These are phyloP conservation scores for Metschnikowia sp. DNA, from an alignment of 805 yeast species.

Conservation along the genomic window DNA sequence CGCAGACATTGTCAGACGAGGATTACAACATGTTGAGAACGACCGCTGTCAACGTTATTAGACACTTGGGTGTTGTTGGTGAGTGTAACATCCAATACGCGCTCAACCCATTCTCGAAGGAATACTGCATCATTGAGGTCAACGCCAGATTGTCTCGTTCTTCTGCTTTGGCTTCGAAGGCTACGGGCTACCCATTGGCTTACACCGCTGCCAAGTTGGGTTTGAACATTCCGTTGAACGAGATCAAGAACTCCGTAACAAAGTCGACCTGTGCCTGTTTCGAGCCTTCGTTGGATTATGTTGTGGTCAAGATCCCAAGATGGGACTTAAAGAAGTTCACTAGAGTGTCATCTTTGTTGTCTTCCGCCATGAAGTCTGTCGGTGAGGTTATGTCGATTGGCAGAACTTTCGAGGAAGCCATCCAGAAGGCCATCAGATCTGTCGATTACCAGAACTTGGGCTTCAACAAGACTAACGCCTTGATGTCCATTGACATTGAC, in stretches of 20 bases:
- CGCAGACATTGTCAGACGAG: slow-evolving; percentile 94
- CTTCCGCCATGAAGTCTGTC: slow-evolving; percentile 96
- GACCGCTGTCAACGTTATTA: slow-evolving; percentile 93
- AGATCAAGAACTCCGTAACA: slow-evolving; percentile 90
- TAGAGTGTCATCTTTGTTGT: slow-evolving; percentile 80
- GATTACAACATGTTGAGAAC: slow-evolving; percentile 98
- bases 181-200: slow-evolving; percentile 97
- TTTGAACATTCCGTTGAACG: slow-evolving; percentile 85
- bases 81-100: slow-evolving; percentile 99
- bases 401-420: slow-evolving; percentile 95
- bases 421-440: slow-evolving; percentile 95
- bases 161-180: slow-evolving; percentile 98
- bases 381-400: slow-evolving; percentile 99
- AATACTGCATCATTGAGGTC: slow-evolving; percentile 96
- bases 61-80: slow-evolving; percentile 98
- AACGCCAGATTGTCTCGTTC: slow-evolving; percentile 97
- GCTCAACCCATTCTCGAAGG: slow-evolving; percentile 86
- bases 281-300: slow-evolving; percentile 95
- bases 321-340: slow-evolving; percentile 98
- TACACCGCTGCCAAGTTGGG: slow-evolving; percentile 97
- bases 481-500: slow-evolving; percentile 90
- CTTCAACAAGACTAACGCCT: slow-evolving; percentile 77
- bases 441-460: slow-evolving; percentile 96
- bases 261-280: slow-evolving; percentile 93
- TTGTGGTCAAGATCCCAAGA: slow-evolving; percentile 96